Evolutionary conservation across 1,284 basidiomycete species (phyloP).

Genomic region (Sanghuangporus sanghuang): DNA sequence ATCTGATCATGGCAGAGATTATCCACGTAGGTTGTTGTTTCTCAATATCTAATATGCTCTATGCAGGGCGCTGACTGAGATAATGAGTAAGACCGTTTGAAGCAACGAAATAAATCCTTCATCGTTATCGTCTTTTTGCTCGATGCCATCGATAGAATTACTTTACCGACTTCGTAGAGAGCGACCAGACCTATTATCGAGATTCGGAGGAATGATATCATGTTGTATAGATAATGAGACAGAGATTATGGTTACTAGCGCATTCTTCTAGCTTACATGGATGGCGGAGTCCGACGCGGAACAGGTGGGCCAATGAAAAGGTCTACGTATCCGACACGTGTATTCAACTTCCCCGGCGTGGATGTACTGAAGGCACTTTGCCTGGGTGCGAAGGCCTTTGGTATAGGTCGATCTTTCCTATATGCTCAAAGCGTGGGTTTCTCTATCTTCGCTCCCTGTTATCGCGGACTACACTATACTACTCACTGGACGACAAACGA

Average conservation of each 20-base stretch:
- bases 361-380: slow-evolving; percentile 91
- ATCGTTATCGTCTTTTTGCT: slow-evolving; percentile 29
- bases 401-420: slow-evolving; percentile 84
- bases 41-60: slow-evolving; percentile 22
- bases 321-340: too few relatives aligned
- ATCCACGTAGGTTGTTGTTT: slow-evolving; percentile 18
- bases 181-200: slow-evolving; percentile 72
- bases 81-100: slow-evolving; percentile 42
- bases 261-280: slow-evolving; percentile 67
- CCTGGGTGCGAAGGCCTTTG: slow-evolving; percentile 86
- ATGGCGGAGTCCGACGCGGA: slow-evolving; percentile 83
- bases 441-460: background rate
- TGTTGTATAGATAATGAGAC: background rate
- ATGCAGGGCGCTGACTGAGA: slow-evolving; percentile 72
- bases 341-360: too few relatives aligned
- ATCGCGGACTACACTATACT: background rate
- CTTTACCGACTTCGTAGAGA: slow-evolving; percentile 68
- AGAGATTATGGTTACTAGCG: background rate
- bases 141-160: slow-evolving; percentile 71
- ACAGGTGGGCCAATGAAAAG: slow-evolving; percentile 45
- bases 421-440: slow-evolving; percentile 77
- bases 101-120: slow-evolving; percentile 12
- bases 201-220: slow-evolving; percentile 49
- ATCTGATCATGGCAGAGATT: slow-evolving; percentile 84
- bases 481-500: too few relatives aligned